Conservation (phyloP, 306 rosid genomes). For the Biancaea sappan region DNA sequence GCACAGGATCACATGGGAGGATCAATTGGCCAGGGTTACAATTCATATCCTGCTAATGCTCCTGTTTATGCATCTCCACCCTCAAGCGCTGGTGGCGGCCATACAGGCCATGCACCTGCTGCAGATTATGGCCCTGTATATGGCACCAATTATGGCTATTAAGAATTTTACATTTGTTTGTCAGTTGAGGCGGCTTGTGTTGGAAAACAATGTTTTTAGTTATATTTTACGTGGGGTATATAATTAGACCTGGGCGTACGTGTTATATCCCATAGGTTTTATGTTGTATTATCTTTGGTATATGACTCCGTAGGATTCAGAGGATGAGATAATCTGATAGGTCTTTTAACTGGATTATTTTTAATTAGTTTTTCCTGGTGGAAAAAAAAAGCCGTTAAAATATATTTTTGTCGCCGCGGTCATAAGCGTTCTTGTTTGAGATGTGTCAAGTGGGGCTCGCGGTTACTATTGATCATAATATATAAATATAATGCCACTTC, state of each 20-base stretch:
- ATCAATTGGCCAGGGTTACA: constrained; percentile 49
- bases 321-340: neutral
- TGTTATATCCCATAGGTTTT: constrained; percentile 9
- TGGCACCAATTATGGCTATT: constrained; percentile 58
- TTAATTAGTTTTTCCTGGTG: neutral
- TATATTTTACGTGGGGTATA: constrained; percentile 21
- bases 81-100: constrained; percentile 38
- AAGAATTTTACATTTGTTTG: constrained; percentile 31
- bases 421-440: neutral
- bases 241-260: neutral
- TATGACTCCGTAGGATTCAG: neutral
- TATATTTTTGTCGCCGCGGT: neutral
- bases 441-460: neutral
- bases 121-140: constrained; percentile 57
- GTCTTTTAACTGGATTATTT: neutral
- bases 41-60: constrained; percentile 49
- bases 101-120: constrained; percentile 49
- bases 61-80: constrained; percentile 56
- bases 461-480: no score
- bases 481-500: no score
- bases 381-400: neutral
- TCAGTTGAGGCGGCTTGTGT: constrained; percentile 30
- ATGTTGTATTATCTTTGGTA: constrained; percentile 27
- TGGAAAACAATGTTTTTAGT: constrained; percentile 35
- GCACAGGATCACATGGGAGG: constrained; percentile 51